A percentile compares a stretch with the other conserved stretches of the same genome.
These are phyloP conservation scores for Epichloe gansuensis DNA, from an alignment of 2,329 filamentous ascomycete genomes.

Conservation along the genomic window DNA sequence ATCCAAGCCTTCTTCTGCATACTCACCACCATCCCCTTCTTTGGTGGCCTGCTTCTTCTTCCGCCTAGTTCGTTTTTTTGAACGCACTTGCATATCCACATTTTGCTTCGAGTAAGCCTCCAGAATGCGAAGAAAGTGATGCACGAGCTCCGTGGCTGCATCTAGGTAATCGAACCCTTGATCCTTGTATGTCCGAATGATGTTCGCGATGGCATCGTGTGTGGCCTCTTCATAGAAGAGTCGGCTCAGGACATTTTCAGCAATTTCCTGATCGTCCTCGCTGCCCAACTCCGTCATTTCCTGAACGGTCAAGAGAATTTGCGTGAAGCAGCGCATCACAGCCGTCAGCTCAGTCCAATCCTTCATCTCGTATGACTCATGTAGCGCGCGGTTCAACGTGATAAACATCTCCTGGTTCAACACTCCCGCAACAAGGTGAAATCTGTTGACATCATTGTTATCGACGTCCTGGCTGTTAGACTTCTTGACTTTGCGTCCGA, in stretches of 20 bases:
- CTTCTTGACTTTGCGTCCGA: conserved; percentile 50
- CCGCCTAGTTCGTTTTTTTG: conserved; percentile 58
- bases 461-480: conserved; percentile 28
- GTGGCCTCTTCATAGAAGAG: conserved; percentile 98
- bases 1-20: conserved; percentile 46
- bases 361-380: conserved; percentile 66
- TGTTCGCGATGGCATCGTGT: conserved; percentile 72
- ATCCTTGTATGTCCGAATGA: conserved; percentile 78
- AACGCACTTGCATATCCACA: conserved; percentile 82
- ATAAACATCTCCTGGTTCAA: conserved; percentile 94
- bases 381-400: conserved; percentile 71
- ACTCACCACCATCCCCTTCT: conserved; percentile 24
- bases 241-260: conserved; percentile 88
- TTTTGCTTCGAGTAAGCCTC: conserved; percentile 94
- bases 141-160: conserved; percentile 76
- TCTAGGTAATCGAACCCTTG: conserved; percentile 92
- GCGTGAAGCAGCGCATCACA: conserved; percentile 86
- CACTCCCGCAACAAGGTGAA: conserved; percentile 76
- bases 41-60: conserved; percentile 60
- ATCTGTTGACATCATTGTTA: conserved; percentile 54
- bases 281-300: conserved; percentile 75
- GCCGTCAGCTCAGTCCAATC: conserved; percentile 78
- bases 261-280: conserved; percentile 95
- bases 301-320: conserved; percentile 83
- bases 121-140: conserved; percentile 83